Conservation (phyloP, 495 filamentous ascomycete species). For the Podospora didyma region DNA sequence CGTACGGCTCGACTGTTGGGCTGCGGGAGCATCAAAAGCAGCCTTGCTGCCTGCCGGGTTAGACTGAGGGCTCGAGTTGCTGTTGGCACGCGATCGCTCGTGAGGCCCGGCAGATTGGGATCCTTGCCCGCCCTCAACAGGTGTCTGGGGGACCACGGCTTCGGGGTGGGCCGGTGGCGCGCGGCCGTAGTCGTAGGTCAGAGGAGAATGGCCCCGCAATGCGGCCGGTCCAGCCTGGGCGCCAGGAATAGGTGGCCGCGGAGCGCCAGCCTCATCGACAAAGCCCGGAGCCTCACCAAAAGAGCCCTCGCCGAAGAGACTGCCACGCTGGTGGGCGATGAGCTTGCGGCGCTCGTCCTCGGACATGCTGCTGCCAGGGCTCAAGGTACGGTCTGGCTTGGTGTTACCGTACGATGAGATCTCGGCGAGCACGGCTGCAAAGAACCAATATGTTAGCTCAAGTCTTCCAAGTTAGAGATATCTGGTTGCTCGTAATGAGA, state of each 20-base stretch:
- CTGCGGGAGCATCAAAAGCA: constrained; percentile 58
- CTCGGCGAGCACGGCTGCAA: constrained; percentile 74
- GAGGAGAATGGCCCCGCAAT: constrained; percentile 55
- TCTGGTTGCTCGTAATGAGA: neutral
- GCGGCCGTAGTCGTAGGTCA: constrained; percentile 46
- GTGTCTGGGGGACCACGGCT: constrained; percentile 50
- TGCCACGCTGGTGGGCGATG: constrained; percentile 90
- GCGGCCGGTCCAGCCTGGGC: constrained; percentile 40
- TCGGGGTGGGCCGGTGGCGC: constrained; percentile 36
- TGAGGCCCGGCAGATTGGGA: constrained; percentile 47
- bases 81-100: constrained; percentile 77
- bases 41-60: constrained; percentile 62
- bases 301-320: constrained; percentile 75
- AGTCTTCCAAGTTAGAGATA: constrained; percentile 11
- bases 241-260: constrained; percentile 49
- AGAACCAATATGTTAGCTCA: constrained; percentile 37
- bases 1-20: constrained; percentile 77
- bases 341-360: constrained; percentile 96
- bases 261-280: constrained; percentile 56
- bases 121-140: constrained; percentile 31
- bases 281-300: constrained; percentile 59
- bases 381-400: constrained; percentile 88
- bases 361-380: constrained; percentile 75
- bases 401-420: constrained; percentile 50
- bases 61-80: constrained; percentile 72